Evolutionary conservation across 768 basidiomycete species (phyloP).

Genomic region (Lactifluus pinguis): DNA sequence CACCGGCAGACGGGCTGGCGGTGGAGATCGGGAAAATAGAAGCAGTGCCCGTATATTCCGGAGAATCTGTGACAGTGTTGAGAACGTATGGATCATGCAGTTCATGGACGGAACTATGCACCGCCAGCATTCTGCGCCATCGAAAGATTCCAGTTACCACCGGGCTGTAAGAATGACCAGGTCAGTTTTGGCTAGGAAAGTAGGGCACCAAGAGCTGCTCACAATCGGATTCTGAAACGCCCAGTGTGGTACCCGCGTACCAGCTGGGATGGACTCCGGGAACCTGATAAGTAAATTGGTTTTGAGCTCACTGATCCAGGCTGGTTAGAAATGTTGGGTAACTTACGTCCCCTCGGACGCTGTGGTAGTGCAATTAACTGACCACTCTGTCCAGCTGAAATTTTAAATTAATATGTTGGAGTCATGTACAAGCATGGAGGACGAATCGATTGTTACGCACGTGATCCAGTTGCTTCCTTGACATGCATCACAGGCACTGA

Average conservation of each 20-base stretch:
- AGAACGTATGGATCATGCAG: background rate
- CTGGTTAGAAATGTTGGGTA: background rate
- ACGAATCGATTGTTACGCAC: slow-evolving; percentile 1
- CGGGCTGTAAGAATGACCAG: background rate
- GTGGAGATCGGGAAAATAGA: background rate
- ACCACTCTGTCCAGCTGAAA: slow-evolving; percentile 13
- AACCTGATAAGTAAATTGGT: background rate
- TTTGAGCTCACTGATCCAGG: background rate
- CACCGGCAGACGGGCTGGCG: background rate
- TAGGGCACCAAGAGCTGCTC: background rate
- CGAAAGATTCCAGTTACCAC: slow-evolving; percentile 6
- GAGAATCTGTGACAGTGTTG: background rate
- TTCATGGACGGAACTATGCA: background rate
- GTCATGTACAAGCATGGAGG: background rate
- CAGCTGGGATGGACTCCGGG: slow-evolving; percentile 29
- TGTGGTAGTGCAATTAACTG: background rate
- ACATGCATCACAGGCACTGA: slow-evolving; percentile 24
- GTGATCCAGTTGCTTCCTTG: slow-evolving; percentile 11
- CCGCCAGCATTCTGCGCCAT: background rate
- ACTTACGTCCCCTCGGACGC: slow-evolving; percentile 5
- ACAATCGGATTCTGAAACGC: slow-evolving; percentile 40
- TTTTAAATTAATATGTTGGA: background rate
- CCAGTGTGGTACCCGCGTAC: slow-evolving; percentile 39
- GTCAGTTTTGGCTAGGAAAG: too few relatives aligned
- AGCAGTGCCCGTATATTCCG: slow-evolving; percentile 1